These are phyloP conservation scores for Calonectria pauciramosa DNA, from an alignment of 2,329 filamentous ascomycete species.

Conservation along the genomic window DNA sequence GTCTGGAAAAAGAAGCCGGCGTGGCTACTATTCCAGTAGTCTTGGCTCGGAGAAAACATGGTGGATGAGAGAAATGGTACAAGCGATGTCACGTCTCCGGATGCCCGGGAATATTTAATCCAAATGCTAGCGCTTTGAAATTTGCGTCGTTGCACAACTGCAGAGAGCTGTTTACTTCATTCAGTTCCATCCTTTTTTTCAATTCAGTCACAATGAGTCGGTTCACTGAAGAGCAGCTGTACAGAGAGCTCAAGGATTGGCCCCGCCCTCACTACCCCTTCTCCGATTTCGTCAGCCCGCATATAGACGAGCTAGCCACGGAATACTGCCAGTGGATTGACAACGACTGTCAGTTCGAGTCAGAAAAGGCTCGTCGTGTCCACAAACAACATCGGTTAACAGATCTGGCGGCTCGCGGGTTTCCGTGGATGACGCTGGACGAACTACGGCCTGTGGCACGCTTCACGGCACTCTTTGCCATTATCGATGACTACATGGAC, in stretches of 20 bases:
- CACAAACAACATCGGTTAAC: not conserved
- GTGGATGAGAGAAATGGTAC: not conserved
- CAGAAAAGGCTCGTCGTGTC: not conserved
- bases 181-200: too few species aligned
- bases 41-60: not conserved
- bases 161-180: not conserved
- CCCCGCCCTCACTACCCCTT: not conserved
- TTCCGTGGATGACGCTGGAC: not conserved
- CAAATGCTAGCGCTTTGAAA: not conserved
- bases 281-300: not conserved
- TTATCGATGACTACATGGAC: slow-evolving; percentile 1
- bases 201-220: too few species aligned
- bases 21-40: not conserved
- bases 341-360: not conserved
- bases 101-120: not conserved
- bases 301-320: not conserved
- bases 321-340: not conserved
- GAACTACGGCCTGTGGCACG: not conserved
- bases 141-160: not conserved
- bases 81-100: not conserved
- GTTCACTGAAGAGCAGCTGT: not conserved
- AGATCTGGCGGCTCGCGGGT: not conserved
- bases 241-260: not conserved
- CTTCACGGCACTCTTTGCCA: not conserved
- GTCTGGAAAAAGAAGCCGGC: not conserved